A percentile compares a stretch with the other conserved stretches of the same genome.
phyloP scores from a whole-genome alignment of 2,329 filamentous ascomycete genomes.

The Exophiala aquamarina region DNA sequence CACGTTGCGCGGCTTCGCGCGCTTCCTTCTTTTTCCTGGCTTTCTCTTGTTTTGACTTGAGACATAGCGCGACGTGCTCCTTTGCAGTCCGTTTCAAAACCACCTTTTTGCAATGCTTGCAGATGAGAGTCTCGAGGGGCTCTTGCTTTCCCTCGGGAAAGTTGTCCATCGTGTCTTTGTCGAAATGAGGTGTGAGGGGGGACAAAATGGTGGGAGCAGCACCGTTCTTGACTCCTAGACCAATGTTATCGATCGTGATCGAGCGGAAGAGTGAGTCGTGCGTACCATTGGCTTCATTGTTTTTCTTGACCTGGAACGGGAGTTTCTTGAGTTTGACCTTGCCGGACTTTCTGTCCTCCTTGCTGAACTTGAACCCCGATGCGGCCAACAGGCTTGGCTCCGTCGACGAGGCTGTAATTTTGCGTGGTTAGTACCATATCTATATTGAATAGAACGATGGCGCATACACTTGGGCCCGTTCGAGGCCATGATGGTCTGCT shows the following conservation, averaged over 20 bases:
- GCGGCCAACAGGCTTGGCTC: slow-evolving; percentile 43
- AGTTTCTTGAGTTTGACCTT: slow-evolving; percentile 47
- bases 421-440: background rate
- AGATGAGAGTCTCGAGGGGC: slow-evolving; percentile 67
- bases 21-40: slow-evolving; percentile 75
- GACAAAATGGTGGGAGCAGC: slow-evolving; percentile 38
- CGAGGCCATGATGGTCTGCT: no score
- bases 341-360: slow-evolving; percentile 43
- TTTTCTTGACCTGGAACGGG: slow-evolving; percentile 35
- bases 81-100: slow-evolving; percentile 73
- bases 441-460: no score
- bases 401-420: slow-evolving; percentile 28
- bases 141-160: slow-evolving; percentile 66
- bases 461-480: no score
- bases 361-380: slow-evolving; percentile 46
- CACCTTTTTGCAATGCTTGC: slow-evolving; percentile 93
- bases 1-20: slow-evolving; percentile 67
- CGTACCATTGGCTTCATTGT: slow-evolving; percentile 34
- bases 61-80: slow-evolving; percentile 77
- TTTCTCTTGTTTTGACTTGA: slow-evolving; percentile 81
- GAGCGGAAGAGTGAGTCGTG: background rate
- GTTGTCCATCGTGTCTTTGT: slow-evolving; percentile 72
- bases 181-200: slow-evolving; percentile 57
- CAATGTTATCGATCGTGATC: no score
- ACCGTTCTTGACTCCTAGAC: slow-evolving; percentile 24